These are phyloP conservation scores for Suillus bovinus DNA, from an alignment of 768 basidiomycete genomes.

Conservation along the genomic window DNA sequence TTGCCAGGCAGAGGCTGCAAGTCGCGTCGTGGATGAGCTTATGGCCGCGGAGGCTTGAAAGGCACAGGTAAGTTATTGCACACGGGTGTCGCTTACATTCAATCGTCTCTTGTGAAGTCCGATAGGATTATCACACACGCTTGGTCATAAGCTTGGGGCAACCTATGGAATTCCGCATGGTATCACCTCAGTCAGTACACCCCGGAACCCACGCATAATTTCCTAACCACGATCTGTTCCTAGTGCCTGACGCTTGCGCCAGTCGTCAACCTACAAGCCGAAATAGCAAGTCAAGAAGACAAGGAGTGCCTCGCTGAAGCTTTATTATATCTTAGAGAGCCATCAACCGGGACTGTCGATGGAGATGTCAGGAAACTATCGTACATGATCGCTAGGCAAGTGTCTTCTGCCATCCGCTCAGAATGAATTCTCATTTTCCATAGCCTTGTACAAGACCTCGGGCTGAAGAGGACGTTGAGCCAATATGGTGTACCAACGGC, in stretches of 20 bases:
- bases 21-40: constrained; percentile 81
- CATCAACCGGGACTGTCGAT: constrained; percentile 62
- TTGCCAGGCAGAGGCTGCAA: constrained; percentile 66
- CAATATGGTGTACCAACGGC: constrained; percentile 64
- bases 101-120: constrained; percentile 38
- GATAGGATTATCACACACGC: constrained; percentile 72
- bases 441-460: constrained; percentile 63
- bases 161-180: constrained; percentile 78
- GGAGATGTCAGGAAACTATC: constrained; percentile 61
- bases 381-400: constrained; percentile 54
- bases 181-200: constrained; percentile 67
- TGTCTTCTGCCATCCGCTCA: constrained; percentile 2
- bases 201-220: neutral
- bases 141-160: constrained; percentile 75
- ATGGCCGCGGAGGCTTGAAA: constrained; percentile 63
- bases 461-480: constrained; percentile 54
- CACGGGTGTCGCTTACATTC: neutral
- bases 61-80: constrained; percentile 46
- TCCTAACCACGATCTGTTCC: constrained; percentile 8
- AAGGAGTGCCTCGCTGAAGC: constrained; percentile 59
- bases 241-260: constrained; percentile 75
- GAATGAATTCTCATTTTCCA: constrained; percentile 11
- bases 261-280: constrained; percentile 59
- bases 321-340: constrained; percentile 57
- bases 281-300: constrained; percentile 57